Percentiles rank a stretch among this genome's conserved stretches.
These are phyloP conservation scores for Phialophora macrospora DNA, from an alignment of 2,329 filamentous ascomycete genomes.

Conservation along the genomic window DNA sequence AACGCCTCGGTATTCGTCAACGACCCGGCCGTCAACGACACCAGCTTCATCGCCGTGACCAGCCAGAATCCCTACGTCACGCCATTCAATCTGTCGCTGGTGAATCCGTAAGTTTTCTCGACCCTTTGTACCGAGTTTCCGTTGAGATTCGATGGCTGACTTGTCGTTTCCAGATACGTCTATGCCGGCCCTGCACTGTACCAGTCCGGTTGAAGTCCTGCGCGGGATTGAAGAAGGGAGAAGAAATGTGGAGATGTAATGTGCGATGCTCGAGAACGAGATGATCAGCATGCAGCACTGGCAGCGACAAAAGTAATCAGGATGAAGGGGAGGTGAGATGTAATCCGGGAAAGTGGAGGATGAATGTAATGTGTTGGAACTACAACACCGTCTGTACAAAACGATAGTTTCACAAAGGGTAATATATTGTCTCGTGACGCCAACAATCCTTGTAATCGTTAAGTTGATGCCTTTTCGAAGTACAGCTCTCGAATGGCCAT, in stretches of 20 bases:
- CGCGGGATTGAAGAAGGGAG: not conserved
- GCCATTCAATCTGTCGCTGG: constrained; percentile 73
- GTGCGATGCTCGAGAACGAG: not conserved
- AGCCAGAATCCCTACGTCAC: constrained; percentile 71
- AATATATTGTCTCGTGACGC: not conserved
- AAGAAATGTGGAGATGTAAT: not conserved
- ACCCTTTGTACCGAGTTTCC: not conserved
- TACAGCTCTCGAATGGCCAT: not conserved
- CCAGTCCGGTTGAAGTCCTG: constrained; percentile 68
- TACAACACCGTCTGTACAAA: not conserved
- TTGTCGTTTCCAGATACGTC: constrained; percentile 55
- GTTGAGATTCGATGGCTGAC: not conserved
- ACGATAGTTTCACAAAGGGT: not conserved
- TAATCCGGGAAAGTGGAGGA: not conserved
- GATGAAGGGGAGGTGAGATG: not conserved
- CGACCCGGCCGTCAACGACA: constrained; percentile 74
- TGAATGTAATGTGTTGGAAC: not conserved
- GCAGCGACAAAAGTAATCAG: not conserved
- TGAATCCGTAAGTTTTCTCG: constrained; percentile 63
- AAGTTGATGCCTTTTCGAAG: no score
- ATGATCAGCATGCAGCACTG: not conserved
- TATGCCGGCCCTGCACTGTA: constrained; percentile 73
- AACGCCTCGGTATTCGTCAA: constrained; percentile 68
- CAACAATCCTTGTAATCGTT: no score
- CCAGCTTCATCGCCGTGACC: constrained; percentile 78